Evolutionary conservation across 2,329 filamentous ascomycete genomes (phyloP).

Genomic region (Incumbomyces delicatus): DNA sequence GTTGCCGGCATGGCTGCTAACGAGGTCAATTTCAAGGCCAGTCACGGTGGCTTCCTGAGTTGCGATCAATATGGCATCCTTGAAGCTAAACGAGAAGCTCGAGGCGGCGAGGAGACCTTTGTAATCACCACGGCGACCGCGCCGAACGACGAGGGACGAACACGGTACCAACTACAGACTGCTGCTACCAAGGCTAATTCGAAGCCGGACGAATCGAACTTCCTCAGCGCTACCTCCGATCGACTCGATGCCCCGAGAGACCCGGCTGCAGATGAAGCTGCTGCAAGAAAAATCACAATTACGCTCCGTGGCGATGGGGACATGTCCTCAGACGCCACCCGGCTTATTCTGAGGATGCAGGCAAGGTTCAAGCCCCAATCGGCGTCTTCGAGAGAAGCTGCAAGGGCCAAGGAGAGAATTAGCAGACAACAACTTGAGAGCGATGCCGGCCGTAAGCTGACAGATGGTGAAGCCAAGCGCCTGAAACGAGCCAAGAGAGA

Average conservation of each 20-base stretch:
- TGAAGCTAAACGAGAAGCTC: slow-evolving; percentile 19
- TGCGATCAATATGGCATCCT: slow-evolving; percentile 19
- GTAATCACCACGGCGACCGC: slow-evolving; percentile 10
- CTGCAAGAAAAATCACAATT: slow-evolving; percentile 13
- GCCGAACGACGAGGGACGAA: slow-evolving; percentile 4
- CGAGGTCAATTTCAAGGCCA: slow-evolving; percentile 70
- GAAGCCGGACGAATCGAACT: slow-evolving; percentile 8
- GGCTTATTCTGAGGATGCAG: slow-evolving; percentile 70
- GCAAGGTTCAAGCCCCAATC: slow-evolving; percentile 81
- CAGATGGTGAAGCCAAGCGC: slow-evolving; percentile 76
- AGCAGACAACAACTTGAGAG: slow-evolving; percentile 76
- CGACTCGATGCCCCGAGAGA: slow-evolving; percentile 1
- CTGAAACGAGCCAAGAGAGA: slow-evolving; percentile 75
- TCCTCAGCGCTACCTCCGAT: slow-evolving; percentile 7
- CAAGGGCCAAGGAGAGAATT: slow-evolving; percentile 71
- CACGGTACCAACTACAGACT: slow-evolving; percentile 11
- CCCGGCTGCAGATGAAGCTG: background rate
- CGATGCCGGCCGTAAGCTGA: slow-evolving; percentile 62
- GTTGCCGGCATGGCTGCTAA: slow-evolving; percentile 66
- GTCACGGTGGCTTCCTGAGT: slow-evolving; percentile 62
- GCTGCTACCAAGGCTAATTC: slow-evolving; percentile 11
- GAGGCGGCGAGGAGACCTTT: slow-evolving; percentile 24
- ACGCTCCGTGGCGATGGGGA: slow-evolving; percentile 19
- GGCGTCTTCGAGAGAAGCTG: slow-evolving; percentile 66
- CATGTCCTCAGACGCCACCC: slow-evolving; percentile 5